These are phyloP conservation scores for Psilocybe mexicana DNA, from an alignment of 1,284 basidiomycete species.

Conservation along the genomic window DNA sequence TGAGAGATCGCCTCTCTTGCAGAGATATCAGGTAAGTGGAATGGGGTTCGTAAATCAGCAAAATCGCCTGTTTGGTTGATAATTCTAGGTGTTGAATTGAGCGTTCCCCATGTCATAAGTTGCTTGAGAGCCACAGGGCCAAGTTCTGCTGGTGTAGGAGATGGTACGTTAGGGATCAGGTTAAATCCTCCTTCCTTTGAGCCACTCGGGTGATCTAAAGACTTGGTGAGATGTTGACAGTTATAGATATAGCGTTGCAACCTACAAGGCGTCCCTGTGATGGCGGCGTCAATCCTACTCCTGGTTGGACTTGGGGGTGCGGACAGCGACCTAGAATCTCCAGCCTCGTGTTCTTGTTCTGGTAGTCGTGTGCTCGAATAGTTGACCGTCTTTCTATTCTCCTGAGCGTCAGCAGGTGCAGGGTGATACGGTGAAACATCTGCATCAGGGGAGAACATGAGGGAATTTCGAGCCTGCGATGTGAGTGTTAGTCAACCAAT, in stretches of 20 bases:
- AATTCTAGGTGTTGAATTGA: conserved; percentile 83
- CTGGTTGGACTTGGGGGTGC: conserved; percentile 84
- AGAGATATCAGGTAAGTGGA: conserved; percentile 70
- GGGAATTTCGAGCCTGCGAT: conserved; percentile 78
- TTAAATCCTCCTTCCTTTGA: conserved; percentile 61
- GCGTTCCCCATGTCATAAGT: conserved; percentile 92
- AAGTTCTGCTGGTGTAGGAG: conserved; percentile 80
- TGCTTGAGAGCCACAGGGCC: conserved; percentile 77
- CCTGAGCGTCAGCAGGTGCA: conserved; percentile 38
- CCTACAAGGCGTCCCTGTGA: conserved; percentile 79
- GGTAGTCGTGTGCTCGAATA: conserved; percentile 80
- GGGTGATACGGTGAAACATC: conserved; percentile 78
- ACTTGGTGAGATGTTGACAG: conserved; percentile 16
- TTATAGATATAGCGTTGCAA: conserved; percentile 9
- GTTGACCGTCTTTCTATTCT: conserved; percentile 67
- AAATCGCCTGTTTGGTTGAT: conserved; percentile 68
- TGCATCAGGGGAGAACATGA: conserved; percentile 93
- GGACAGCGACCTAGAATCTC: conserved; percentile 45
- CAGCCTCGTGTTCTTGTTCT: conserved; percentile 57
- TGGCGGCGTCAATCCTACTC: conserved; percentile 87
- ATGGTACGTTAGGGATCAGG: conserved; percentile 83
- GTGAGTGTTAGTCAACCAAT: conserved; percentile 8
- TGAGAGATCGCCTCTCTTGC: conserved; percentile 78
- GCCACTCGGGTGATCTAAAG: conserved; percentile 57
- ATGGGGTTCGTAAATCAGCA: conserved; percentile 56